Evolutionary conservation across 176 grass and related monocot species (phyloP).

Genomic region (Eragrostis nindensis): DNA sequence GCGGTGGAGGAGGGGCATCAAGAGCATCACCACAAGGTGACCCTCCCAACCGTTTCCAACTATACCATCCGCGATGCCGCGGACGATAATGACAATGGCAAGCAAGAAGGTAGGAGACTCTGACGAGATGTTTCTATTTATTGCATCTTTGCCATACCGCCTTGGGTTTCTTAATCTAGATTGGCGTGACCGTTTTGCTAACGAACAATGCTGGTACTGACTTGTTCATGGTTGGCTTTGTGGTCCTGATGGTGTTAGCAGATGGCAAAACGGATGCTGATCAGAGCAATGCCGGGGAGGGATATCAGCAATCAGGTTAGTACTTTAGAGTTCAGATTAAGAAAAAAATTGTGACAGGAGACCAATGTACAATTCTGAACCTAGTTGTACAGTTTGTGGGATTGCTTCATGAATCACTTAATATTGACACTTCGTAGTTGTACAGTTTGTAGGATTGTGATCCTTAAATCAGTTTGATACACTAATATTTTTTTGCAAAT

Average conservation of each 20-base stretch:
- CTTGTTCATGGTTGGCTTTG: background rate
- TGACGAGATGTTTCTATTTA: background rate
- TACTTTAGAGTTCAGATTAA: background rate
- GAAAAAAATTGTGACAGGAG: background rate
- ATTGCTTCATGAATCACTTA: background rate
- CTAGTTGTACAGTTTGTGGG: background rate
- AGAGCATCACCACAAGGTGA: constrained; percentile 58
- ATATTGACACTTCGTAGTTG: background rate
- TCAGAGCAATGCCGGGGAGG: background rate
- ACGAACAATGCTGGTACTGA: constrained; percentile 6
- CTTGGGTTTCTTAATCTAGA: constrained; percentile 18
- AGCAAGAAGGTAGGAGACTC: constrained; percentile 48
- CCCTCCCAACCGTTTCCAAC: constrained; percentile 81
- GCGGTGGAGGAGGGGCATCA: constrained; percentile 45
- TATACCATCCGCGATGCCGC: constrained; percentile 74
- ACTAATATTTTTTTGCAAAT: background rate
- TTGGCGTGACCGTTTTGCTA: background rate
- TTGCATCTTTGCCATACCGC: background rate
- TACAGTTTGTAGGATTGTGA: too few relatives aligned
- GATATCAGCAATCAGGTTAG: constrained; percentile 48
- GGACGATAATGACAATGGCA: constrained; percentile 40
- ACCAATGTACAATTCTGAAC: constrained; percentile 19
- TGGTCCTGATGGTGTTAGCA: constrained; percentile 30
- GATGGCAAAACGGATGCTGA: constrained; percentile 20
- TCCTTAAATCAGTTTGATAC: background rate